Evolutionary conservation across 1,284 basidiomycete species (phyloP).

Genomic region (Ceratobasidium sp.): DNA sequence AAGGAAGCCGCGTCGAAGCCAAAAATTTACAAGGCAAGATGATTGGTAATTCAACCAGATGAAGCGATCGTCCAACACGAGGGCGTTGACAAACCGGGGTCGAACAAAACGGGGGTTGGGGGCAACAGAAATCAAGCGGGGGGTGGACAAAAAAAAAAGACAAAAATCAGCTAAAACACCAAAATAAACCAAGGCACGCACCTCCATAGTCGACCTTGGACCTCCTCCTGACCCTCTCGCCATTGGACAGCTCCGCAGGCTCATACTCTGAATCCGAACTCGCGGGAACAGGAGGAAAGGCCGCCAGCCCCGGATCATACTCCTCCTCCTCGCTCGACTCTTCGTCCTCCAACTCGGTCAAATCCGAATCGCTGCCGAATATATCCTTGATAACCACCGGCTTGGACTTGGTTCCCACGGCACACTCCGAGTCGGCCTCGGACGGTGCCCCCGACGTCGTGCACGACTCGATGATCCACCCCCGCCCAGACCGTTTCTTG

Average conservation of each 20-base stretch:
- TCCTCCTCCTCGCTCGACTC: background rate
- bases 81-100: too few relatives aligned
- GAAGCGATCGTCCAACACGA: too few relatives aligned
- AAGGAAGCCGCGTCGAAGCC: too few relatives aligned
- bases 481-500: constrained; percentile 11
- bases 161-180: background rate
- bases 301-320: constrained; percentile 23
- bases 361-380: constrained; percentile 19
- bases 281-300: constrained; percentile 3
- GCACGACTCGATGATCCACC: constrained; percentile 32
- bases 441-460: constrained; percentile 14
- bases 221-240: background rate
- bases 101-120: background rate
- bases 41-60: too few relatives aligned
- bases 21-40: too few relatives aligned
- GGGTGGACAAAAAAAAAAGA: background rate
- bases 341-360: background rate
- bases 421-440: background rate
- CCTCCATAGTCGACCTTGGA: background rate
- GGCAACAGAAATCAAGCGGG: background rate
- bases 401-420: background rate
- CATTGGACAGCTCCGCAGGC: background rate
- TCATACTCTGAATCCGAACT: constrained; percentile 20
- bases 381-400: background rate
- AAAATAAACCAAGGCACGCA: background rate